phyloP scores from a whole-genome alignment of 106 monocot genomes.

The Dendrobium huoshanense region DNA sequence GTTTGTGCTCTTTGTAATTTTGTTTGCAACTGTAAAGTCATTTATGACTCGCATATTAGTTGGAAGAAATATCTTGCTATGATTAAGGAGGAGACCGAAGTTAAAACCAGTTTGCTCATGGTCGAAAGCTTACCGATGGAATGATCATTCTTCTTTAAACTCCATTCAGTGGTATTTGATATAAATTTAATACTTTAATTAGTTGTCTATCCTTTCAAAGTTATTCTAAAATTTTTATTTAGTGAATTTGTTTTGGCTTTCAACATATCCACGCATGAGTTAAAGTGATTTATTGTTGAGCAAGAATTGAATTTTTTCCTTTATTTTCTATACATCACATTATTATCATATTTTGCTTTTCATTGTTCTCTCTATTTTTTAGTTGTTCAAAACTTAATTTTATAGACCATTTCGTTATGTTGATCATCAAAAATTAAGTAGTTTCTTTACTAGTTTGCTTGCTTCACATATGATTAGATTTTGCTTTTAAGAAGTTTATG shows the following conservation, averaged over 20 bases:
- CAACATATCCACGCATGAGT: no score
- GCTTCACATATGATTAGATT: background rate
- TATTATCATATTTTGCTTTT: background rate
- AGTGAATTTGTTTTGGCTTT: no score
- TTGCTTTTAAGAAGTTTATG: background rate
- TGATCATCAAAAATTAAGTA: background rate
- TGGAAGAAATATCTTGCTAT: slow-evolving; percentile 39
- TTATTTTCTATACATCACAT: background rate
- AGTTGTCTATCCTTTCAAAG: no score
- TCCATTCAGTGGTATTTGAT: no score
- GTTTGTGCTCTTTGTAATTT: slow-evolving; percentile 49
- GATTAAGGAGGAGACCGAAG: slow-evolving; percentile 12
- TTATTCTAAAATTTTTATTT: no score
- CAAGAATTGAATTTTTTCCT: no score
- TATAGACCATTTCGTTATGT: background rate
- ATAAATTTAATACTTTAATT: no score
- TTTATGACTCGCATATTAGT: slow-evolving; percentile 32
- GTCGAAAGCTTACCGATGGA: background rate
- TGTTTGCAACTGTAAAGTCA: slow-evolving; percentile 56
- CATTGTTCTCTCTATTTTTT: background rate
- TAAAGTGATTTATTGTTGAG: no score
- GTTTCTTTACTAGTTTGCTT: background rate
- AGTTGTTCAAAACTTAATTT: background rate
- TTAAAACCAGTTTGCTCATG: background rate
- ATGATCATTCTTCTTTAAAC: no score